Base-by-base conservation (phyloP, 495 filamentous ascomycete genomes). In the Hapsidospora chrysogenum region DNA sequence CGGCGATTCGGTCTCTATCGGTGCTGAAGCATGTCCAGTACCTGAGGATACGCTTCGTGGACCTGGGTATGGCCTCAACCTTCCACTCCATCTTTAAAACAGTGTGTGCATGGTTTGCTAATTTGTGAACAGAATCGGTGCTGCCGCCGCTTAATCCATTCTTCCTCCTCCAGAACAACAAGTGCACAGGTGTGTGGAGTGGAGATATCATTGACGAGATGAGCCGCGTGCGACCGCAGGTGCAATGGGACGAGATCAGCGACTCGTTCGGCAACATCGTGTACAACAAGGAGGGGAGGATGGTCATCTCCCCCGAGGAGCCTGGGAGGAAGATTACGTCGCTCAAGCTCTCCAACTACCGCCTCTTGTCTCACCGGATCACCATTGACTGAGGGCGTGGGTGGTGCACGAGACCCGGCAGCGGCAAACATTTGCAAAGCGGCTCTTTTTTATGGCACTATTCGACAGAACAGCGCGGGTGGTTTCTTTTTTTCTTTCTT, bases 11-110 rank as follows among this genome's bases (percentile, higher is more conserved):
- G 16, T 58, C 68, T 16, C 52, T 81, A 10, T 57, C 63, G 8
- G 49, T 55, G 11, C 63, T 78, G 36, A 58, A 58, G 25, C 48
- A 51, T 5, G 53, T 83, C 10, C 49, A 69, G 17, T 65, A 66
- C 45, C 51, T 83, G 17, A 59, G 75, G 36, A 78, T 83, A 42
- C 73, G 76, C 34, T 81, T 76, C 46, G 70, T 83, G 17, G 77
- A 83, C 47, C 63, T 81, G 2, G 76, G 76, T 66, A 61, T 55
- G 48, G 59, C 37, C 27, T 19, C 4, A 15, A 17, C 15, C 17
- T 13, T 19, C 25, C 15, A 18, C 31, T 21, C n/a, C 22, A 47
- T 48, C 31, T 56, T 47, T 26, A 21, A 17, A 13, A 23, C 21
- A 7, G n/a, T n/a, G n/a, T n/a, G n/a, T n/a, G n/a, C n/a, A n/a